Evolutionary conservation across 2,329 filamentous ascomycete species (phyloP).

Genomic region (Cladophialophora psammophila): DNA sequence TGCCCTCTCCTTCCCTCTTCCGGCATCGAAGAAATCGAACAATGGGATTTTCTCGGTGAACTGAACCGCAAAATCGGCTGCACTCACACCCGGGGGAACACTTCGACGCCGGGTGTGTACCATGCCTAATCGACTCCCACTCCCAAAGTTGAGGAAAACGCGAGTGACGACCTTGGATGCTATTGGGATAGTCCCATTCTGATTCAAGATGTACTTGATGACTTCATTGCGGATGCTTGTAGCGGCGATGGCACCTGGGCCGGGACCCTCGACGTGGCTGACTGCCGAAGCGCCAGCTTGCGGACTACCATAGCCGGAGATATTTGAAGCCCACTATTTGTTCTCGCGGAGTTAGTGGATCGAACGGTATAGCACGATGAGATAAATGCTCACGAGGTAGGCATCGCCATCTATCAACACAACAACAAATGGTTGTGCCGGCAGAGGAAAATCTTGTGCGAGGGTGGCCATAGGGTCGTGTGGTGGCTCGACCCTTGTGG

Average conservation of each 20-base stretch:
- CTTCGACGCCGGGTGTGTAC: constrained; percentile 14
- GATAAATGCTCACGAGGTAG: constrained; percentile 30
- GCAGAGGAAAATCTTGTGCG: constrained; percentile 24
- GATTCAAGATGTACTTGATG: constrained; percentile 33
- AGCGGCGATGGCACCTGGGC: constrained; percentile 34
- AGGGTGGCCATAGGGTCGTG: not conserved
- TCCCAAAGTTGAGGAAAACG: constrained; percentile 34
- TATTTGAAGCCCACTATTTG: constrained; percentile 25
- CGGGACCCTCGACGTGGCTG: constrained; percentile 2
- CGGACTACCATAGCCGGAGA: not conserved
- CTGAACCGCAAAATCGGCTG: constrained; percentile 32
- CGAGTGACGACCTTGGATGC: constrained; percentile 34
- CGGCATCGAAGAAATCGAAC: constrained; percentile 39
- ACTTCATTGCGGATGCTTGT: constrained; percentile 36
- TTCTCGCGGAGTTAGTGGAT: not conserved
- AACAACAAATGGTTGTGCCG: constrained; percentile 37
- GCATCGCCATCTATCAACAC: constrained; percentile 40
- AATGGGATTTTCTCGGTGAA: constrained; percentile 38
- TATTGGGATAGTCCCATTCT: constrained; percentile 29
- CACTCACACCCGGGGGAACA: constrained; percentile 1
- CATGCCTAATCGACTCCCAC: not conserved
- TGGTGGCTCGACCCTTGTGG: constrained; percentile 15
- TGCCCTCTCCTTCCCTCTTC: constrained; percentile 39
- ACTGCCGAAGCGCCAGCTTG: not conserved
- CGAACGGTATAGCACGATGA: not conserved